Conservation (phyloP, 148 eudicot genomes). For the Rhododendron molle region DNA sequence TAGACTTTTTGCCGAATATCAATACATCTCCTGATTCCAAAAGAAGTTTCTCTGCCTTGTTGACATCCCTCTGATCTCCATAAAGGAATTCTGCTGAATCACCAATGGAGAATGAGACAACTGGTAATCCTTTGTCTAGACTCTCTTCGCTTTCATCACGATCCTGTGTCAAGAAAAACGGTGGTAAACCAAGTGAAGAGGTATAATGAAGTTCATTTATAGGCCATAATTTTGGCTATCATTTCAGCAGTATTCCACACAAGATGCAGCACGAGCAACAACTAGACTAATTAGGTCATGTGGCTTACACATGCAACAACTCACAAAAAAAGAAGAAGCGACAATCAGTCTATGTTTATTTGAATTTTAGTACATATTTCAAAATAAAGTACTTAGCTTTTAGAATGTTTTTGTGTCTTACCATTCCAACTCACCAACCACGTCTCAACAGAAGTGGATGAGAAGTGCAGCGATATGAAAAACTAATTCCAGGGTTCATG, state of each 20-base stretch:
- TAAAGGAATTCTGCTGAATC: constrained; percentile 68
- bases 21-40: constrained; percentile 69
- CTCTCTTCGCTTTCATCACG: constrained; percentile 54
- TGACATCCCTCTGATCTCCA: constrained; percentile 41
- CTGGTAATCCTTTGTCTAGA: constrained; percentile 45
- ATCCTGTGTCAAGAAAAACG: constrained; percentile 31
- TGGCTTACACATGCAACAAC: neutral
- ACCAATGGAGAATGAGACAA: constrained; percentile 59
- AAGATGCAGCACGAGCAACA: neutral
- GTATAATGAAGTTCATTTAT: neutral
- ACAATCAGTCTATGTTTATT: neutral
- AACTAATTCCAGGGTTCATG: neutral
- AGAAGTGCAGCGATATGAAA: neutral
- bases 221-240: neutral
- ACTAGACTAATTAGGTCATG: neutral
- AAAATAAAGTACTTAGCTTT: neutral
- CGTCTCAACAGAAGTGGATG: neutral
- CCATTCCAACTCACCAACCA: neutral
- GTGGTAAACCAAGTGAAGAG: neutral
- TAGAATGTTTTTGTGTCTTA: neutral
- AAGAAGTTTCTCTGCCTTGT: constrained; percentile 34
- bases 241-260: neutral
- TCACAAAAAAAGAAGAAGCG: neutral
- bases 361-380: neutral
- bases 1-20: constrained; percentile 58